Conservation (phyloP, 1,284 basidiomycete species). For the Irpex lacteus region DNA sequence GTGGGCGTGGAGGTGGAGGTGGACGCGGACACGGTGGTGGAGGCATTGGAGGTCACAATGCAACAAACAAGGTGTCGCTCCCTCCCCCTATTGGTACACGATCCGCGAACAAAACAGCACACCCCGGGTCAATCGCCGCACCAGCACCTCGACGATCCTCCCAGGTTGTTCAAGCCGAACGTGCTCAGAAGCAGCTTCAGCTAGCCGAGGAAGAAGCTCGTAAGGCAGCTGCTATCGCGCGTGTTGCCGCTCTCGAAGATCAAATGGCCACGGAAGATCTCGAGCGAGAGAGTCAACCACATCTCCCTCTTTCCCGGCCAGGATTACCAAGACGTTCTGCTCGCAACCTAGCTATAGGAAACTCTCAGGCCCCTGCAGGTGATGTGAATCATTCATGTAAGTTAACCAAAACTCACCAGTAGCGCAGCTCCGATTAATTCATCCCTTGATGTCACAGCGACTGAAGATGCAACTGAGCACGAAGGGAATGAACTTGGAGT, state of each 20-base stretch:
- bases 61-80: not conserved
- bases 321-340: not conserved
- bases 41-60: not conserved
- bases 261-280: not conserved
- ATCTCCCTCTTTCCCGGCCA: not conserved
- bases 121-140: not conserved
- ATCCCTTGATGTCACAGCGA: too few relatives aligned
- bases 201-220: too few relatives aligned
- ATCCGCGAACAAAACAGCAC: not conserved
- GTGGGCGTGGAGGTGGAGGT: not conserved
- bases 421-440: too few relatives aligned
- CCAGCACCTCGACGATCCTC: not conserved
- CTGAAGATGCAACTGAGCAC: too few relatives aligned
- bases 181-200: too few relatives aligned
- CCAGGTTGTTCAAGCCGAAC: not conserved
- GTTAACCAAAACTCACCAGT: too few relatives aligned
- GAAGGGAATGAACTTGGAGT: too few relatives aligned
- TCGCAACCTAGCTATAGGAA: not conserved
- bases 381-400: not conserved
- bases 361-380: not conserved
- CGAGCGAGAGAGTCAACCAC: not conserved
- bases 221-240: not conserved
- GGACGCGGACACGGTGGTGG: not conserved
- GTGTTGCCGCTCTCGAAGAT: not conserved
- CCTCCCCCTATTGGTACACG: not conserved